phyloP scores from a whole-genome alignment of 352 stramenopile genomes.

The Phytophthora hybrid region DNA sequence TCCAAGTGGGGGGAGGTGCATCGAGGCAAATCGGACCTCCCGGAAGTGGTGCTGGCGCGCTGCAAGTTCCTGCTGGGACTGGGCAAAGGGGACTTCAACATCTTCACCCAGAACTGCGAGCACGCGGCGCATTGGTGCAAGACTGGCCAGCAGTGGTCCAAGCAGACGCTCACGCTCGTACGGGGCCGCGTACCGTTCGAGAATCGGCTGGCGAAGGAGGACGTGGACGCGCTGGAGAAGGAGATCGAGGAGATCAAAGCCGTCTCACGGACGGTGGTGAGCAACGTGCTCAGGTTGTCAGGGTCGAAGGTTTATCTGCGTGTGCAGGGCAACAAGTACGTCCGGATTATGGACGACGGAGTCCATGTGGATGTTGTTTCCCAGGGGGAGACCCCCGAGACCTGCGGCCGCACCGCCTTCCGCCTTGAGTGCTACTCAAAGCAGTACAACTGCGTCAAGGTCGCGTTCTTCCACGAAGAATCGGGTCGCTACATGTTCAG shows the following conservation, averaged over 20 bases:
- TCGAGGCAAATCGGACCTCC: conserved; percentile 71
- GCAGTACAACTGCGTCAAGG: conserved; percentile 83
- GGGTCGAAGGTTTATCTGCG: conserved; percentile 62
- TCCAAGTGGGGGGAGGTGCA: conserved; percentile 82
- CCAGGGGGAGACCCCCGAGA: conserved; percentile 43
- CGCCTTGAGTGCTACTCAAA: conserved; percentile 73
- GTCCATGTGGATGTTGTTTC: conserved; percentile 57
- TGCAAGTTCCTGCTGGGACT: conserved; percentile 80
- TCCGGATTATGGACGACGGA: conserved; percentile 51
- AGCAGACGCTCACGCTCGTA: conserved; percentile 65
- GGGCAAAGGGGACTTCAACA: conserved; percentile 80
- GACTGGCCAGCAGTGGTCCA: conserved; percentile 81
- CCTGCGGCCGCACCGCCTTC: conserved; percentile 60
- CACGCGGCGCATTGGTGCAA: conserved; percentile 86
- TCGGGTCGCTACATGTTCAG: conserved; percentile 77
- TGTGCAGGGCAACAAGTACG: conserved; percentile 69
- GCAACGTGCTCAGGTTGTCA: conserved; percentile 67
- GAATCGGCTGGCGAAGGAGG: conserved; percentile 61
- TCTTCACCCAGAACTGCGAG: conserved; percentile 85
- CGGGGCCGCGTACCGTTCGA: conserved; percentile 76
- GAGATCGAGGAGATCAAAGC: conserved; percentile 76
- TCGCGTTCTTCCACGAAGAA: conserved; percentile 74
- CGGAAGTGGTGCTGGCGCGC: conserved; percentile 74
- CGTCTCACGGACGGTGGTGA: conserved; percentile 64
- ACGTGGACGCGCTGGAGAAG: conserved; percentile 64